Evolutionary conservation across 2,329 filamentous ascomycete genomes (phyloP), one percentile per base, ranked within the genome.

Genomic region (Epichloe sylvatica): DNA sequence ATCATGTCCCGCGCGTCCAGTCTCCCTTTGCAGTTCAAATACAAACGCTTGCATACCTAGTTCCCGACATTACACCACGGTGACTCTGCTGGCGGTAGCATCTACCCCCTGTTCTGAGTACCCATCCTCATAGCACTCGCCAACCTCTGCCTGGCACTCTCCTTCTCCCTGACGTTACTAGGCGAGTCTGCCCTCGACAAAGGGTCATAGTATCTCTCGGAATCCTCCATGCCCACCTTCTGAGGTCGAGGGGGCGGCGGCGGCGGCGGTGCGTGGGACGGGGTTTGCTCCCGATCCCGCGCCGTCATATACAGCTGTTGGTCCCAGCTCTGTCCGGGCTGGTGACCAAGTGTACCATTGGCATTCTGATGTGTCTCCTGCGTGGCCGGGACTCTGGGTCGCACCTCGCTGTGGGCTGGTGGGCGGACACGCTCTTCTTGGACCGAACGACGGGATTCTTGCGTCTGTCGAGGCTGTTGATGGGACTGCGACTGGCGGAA

Each of bases 221-320:
- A 45, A 21, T 67, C 64, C n/a, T 64, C 63, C 13, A 65, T 52
- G 41, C 61, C 62, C 19, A 67, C 59, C 56, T 68, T 68, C 43
- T 62, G 62, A 4, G 66, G 66, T 3, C 64, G 63, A 2, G 66
- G 66, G 5, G 66, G 66, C 2, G 66, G 65, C 9, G 66, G 65
- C 3, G 66, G 65, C 2, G 65, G 63, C 34, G 66, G 63, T 3
- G 59, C 60, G 46, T 60, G 57, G 12, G 56, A 53, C 19, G 54
- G 56, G 19, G 56, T 52, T 40, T 54, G 48, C 21, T 65, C 59
- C 59, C 63, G 65, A 12, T 67, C 61, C 4, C 54, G 57, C 25
- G 47, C 57, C 21, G 30, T 46, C 41, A 43, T 43, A 11, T 53
- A 51, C 33, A 50, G 51, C 43, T 51, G 48, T 15, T 53, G 45